Evolutionary conservation across 768 basidiomycete genomes (phyloP), one percentile per base, ranked within the genome.

Genomic region (Russula ochroleuca): DNA sequence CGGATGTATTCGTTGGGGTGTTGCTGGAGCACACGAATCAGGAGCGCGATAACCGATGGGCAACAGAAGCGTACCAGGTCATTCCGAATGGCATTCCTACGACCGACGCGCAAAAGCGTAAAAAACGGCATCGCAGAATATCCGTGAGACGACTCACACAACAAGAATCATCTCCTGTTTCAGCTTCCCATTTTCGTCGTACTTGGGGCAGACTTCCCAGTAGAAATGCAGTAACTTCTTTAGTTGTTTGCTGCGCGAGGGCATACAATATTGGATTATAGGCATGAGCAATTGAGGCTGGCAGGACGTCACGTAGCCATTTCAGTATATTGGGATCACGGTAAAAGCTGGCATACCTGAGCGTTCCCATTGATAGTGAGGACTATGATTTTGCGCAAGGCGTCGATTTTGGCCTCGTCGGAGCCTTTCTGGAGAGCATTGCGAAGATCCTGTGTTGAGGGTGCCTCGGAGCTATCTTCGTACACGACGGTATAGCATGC

Each of bases 81-180:
- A 75, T 98, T 97, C 66, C 94, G 90, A 73, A 98, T 94, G 57
- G 97, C 94, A 72, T 98, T 98, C 68, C 94, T 95, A 70, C 23
- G 14, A 45, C 35, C 56, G 31, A 52, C 25, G 25, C 38, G 31
- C 47, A 47, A 64, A 25, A 11, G 40, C 8, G 40, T 67, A 17
- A 37, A 25, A 11, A 43, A 61, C 54, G 51, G 33, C 59, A 23
- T 67, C 63, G 17, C 5, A 55, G 25, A 25, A 58, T 66, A 64
- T 41, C 69, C 54, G 41, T 53, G 45, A 48, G 57, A 56, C 61
- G 50, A 85, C 92, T 73, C 75, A 95, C 93, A 95, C 94, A 37
- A 98, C 96, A 57, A 98, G 84, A 72, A 98, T 98, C 96, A 98
- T 98, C 79, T 99, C 96, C 77, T 98, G 97, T 82, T 96, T 98